Base-by-base conservation (phyloP, 169 alveolate species). In the Eimeria acervulina region DNA sequence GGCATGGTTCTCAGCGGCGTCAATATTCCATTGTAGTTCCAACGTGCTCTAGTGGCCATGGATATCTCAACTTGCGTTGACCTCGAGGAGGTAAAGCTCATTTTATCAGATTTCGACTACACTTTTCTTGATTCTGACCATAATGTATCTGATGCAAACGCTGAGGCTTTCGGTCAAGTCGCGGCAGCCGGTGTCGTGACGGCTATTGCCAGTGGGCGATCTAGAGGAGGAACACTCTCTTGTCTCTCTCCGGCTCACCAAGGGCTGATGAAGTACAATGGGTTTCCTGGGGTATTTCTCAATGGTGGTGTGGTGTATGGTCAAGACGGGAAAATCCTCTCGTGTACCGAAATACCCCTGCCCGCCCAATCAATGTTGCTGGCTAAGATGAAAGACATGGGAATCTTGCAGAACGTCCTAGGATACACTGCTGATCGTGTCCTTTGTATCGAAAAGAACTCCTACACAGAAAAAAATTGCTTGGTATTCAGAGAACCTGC, bases 221-320 rank as follows among this genome's bases (percentile, higher is more conserved):
- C 96, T 1, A 38, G 93, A 51, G 59, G 44, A 21, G 89, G 96
- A 31, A 88, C 89, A 10, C 66, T 93, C 23, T 44, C 74, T 40
- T 80, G 96, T 26, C 55, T 93, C n/a, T 36, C 87, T 33, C 78
- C 55, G 7, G 76, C 74, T 42, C 33, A 26, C 68, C n/a, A 33
- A 8, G 93, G 28, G 78, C 83, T 28, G 23, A 85, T 95, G 96
- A 63, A 51, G 87, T 87, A 84, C 63, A 51, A 61, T 68, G 95
- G 95, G 40, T 70, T 63, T 15, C 98, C 98, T 12, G 98, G 98
- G 33, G 94, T 97, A 66, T 97, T 89, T 66, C 78, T 97, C 52
- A 97, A 97, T 63, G 98, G 98, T 6, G 83, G 97, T 38, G 93
- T 96, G 42, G 97, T 96, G 33, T 96, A 94, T 85, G 97, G 91